A percentile compares a stretch with the other conserved stretches of the same genome.
phyloP scores from a whole-genome alignment of 148 eudicot genomes.

The Dysphania ambrosioides region DNA sequence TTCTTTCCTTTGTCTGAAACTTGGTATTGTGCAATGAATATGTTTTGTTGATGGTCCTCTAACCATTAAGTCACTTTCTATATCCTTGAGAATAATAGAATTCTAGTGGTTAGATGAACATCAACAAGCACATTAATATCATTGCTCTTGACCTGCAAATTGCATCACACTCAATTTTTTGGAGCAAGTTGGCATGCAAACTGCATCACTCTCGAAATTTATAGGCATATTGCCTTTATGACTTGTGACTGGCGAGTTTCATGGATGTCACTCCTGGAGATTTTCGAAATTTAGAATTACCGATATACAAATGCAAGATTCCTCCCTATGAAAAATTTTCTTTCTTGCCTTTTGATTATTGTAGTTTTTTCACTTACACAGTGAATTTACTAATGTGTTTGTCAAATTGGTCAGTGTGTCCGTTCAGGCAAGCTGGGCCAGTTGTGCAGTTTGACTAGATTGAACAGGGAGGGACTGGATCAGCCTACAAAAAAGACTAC shows the following conservation, averaged over 20 bases:
- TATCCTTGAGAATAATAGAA: conserved; percentile 2
- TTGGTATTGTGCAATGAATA: conserved; percentile 18
- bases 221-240: neutral
- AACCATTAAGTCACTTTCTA: neutral
- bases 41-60: conserved; percentile 54
- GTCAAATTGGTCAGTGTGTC: neutral
- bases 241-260: no score
- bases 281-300: neutral
- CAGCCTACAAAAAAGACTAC: neutral
- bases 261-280: neutral
- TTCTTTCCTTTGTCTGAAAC: conserved; percentile 5
- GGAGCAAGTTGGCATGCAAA: conserved; percentile 14
- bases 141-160: conserved; percentile 20
- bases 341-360: neutral
- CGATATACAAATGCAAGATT: neutral
- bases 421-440: neutral
- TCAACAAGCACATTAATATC: conserved; percentile 46
- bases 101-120: conserved; percentile 43
- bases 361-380: neutral
- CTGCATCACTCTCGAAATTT: neutral
- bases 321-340: neutral
- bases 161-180: neutral
- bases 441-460: neutral
- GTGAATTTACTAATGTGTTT: neutral
- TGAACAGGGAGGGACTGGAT: neutral